Percentiles rank a stretch among this genome's conserved stretches.
Conservation (phyloP, 768 basidiomycete species). For the Hypholoma fasciculare region DNA sequence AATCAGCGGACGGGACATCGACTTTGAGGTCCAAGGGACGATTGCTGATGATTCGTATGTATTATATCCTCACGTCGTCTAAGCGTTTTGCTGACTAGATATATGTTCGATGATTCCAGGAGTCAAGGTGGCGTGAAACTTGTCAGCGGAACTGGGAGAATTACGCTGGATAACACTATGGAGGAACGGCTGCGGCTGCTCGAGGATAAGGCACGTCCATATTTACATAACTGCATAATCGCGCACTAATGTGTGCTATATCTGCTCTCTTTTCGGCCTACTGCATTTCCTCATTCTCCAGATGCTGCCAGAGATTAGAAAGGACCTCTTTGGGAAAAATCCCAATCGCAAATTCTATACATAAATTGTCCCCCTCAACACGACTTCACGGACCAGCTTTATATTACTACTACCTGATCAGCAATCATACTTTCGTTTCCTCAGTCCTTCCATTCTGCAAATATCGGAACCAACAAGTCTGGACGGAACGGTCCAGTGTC, state of each 20-base stretch:
- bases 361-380: constrained; percentile 26
- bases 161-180: constrained; percentile 92
- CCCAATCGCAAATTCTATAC: constrained; percentile 92
- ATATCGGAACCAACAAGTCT: too few relatives aligned
- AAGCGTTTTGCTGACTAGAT: neutral
- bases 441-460: too few relatives aligned
- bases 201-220: constrained; percentile 75
- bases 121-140: constrained; percentile 89
- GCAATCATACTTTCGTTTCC: too few relatives aligned
- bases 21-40: constrained; percentile 57
- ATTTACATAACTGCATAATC: neutral
- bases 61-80: neutral
- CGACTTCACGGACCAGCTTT: too few relatives aligned
- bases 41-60: constrained; percentile 71
- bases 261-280: neutral
- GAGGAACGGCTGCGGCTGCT: constrained; percentile 88
- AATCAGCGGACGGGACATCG: constrained; percentile 69
- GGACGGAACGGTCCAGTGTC: too few relatives aligned
- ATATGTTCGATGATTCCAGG: constrained; percentile 3
- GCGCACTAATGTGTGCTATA: neutral
- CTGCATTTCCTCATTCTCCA: constrained; percentile 24
- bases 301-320: constrained; percentile 96
- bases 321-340: constrained; percentile 87
- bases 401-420: too few relatives aligned
- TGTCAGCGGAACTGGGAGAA: constrained; percentile 67